Base-by-base conservation (phyloP, 2,329 filamentous ascomycete species). In the Ampelomyces quisqualis region DNA sequence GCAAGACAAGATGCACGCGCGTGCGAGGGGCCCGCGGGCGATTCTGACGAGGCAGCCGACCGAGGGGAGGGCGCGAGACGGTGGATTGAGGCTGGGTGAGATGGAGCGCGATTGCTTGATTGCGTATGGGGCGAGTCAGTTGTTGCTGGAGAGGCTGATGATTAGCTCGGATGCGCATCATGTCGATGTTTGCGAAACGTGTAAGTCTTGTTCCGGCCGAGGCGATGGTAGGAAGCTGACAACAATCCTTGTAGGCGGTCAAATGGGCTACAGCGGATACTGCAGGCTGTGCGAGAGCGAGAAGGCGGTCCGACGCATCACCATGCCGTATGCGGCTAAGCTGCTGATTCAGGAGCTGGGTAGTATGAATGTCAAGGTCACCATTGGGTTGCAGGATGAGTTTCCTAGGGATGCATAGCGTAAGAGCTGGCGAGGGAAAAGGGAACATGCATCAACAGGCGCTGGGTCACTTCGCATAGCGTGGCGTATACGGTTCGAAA, bases 71-170 rank as follows among this genome's bases (percentile, higher is more conserved):
- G 95, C 90, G 7, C 77, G 91, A 42, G 88, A 95, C 53, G 93
- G 93, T 70, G 93, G 93, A 68, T 76, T 98, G 29, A 85, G 93
- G 66, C 75, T 98, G 31, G 93, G 94, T 64, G 93, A 98, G 73
- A 98, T 98, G 94, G 93, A 98, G 68, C 88, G 93, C 57, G 93
- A 98, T 74, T 98, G 93, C 71, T 69, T 98, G 49, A 97, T 98
- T 57, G 93, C 93, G 7, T 98, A 98, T 67, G 93, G 93, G 2
- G 93, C 93, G 7, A 90, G 84, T 38, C 93, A 98, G 70, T 77
- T 98, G 23, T 77, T 98, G 21, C 77, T 97, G 3, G 93, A 98
- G 71, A 82, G 93, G 24, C 75, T 98, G 45, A 98, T 98, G 94
- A 80, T 95, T 47, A 90, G 85, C 49, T 94, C 88, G 1, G 93